Percentiles rank a stretch among this genome's conserved stretches.
These are phyloP conservation scores for Neurospora sublineolata DNA, from an alignment of 495 filamentous ascomycete species.

Conservation along the genomic window DNA sequence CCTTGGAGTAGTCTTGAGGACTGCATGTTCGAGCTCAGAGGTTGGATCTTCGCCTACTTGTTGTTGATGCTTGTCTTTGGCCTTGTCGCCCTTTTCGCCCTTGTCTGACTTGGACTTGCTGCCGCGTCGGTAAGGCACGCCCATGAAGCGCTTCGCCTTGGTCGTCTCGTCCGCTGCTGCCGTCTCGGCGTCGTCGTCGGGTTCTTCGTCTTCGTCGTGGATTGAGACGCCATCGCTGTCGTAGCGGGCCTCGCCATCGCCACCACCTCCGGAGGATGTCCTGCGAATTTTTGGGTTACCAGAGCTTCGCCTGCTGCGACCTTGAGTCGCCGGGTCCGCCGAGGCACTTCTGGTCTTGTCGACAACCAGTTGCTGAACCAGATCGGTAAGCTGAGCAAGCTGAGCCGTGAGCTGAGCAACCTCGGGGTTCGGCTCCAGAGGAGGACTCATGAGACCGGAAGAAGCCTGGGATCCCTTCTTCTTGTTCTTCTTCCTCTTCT, in stretches of 20 bases:
- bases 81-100: background rate
- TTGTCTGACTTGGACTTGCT: background rate
- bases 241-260: background rate
- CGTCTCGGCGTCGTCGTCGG: background rate
- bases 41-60: background rate
- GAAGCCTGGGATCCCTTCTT: background rate
- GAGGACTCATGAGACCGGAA: background rate
- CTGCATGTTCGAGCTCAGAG: background rate
- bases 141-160: background rate
- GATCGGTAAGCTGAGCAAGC: background rate
- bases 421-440: background rate
- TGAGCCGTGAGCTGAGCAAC: background rate
- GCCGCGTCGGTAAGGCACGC: background rate
- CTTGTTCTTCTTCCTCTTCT: slow-evolving; percentile 9
- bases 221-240: background rate
- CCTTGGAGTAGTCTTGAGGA: background rate
- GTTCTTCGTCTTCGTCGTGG: background rate
- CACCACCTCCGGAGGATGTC: background rate
- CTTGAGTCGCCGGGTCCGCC: background rate
- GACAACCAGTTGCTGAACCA: background rate
- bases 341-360: background rate
- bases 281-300: background rate
- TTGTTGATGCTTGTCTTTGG: background rate
- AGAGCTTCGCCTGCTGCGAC: background rate
- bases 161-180: background rate